These are phyloP conservation scores for Chaetomiaceae sp. DNA, from an alignment of 2,329 filamentous ascomycete genomes.

Conservation along the genomic window DNA sequence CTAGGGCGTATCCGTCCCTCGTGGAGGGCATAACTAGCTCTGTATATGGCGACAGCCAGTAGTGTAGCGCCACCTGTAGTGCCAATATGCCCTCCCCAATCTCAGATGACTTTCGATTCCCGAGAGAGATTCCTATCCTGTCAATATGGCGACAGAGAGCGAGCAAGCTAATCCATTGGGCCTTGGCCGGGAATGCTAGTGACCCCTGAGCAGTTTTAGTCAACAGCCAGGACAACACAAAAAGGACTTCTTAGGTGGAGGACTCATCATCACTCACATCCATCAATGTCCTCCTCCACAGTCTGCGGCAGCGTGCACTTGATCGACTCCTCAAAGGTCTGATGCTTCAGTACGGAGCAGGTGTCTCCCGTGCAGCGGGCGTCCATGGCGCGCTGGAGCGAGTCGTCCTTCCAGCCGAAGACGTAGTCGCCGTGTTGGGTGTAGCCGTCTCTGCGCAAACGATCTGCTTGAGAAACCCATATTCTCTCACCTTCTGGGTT, in stretches of 20 bases:
- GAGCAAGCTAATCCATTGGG: background rate
- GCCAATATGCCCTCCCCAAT: too few relatives aligned
- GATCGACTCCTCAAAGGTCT: constrained; percentile 18
- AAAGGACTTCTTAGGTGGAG: background rate
- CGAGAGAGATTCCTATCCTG: too few relatives aligned
- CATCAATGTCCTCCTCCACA: constrained; percentile 16
- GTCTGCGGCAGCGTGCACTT: constrained; percentile 13
- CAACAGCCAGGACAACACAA: background rate
- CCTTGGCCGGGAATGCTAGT: background rate
- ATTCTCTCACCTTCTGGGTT: background rate
- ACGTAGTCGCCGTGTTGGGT: constrained; percentile 20
- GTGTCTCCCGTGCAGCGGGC: constrained; percentile 13
- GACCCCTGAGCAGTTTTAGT: constrained; percentile 2
- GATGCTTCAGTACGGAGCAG: constrained; percentile 9
- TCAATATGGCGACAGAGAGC: too few relatives aligned
- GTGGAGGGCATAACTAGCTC: too few relatives aligned
- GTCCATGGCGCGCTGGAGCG: constrained; percentile 17
- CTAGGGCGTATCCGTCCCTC: too few relatives aligned
- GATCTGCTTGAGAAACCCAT: too few relatives aligned
- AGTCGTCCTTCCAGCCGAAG: constrained; percentile 13
- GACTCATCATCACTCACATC: constrained; percentile 21
- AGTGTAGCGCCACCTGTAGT: too few relatives aligned
- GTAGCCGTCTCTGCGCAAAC: constrained; percentile 26
- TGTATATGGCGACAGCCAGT: too few relatives aligned
- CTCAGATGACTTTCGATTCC: too few relatives aligned